Evolutionary conservation across 768 basidiomycete species (phyloP), one percentile per base, ranked within the genome.

Genomic region (Hericium rajendrae): DNA sequence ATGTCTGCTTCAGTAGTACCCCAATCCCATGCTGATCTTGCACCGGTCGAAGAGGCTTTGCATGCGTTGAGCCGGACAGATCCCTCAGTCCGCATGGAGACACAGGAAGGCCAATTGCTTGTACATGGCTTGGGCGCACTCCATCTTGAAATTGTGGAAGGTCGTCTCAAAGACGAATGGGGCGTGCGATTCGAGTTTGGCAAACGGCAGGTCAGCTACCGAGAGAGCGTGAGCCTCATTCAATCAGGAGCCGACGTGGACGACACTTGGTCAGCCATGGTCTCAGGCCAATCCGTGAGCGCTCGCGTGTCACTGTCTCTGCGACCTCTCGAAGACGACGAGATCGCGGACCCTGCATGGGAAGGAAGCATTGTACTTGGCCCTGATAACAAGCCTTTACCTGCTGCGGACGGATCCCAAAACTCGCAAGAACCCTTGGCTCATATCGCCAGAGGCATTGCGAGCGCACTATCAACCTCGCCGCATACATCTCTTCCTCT

Each of bases 121-220:
- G 77, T 91, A 1, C 88, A 93, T 62, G 91, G 91, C 2, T 80
- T 94, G 43, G 91, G 91, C 13, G 82, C 87, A 32, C 77, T 94
- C 12, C 91, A 94, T 66, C 78, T 94, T n/a, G 91, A 94, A 69
- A 92, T 94, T 56, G 77, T 92, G 10, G 88, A 90, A 70, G 81
- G 83, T n/a, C 79, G 92, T 46, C 73, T 94, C 26, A 77, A 75
- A 54, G 83, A 89, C 56, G 91, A 93, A 70, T 94, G 87, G 86
- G 78, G 81, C 37, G 88, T 74, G 37, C 76, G 79, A 48, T 91
- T 89, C 65, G 84, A 91, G 65, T 79, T 92, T 62, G 90, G 91
- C 5, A 73, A 71, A 57, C 81, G 90, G 55, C 80, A 85, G 13
- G 91, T 93, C 54, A 86, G 85, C 70, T 93, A 88, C 71, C 82